Evolutionary conservation across 2,329 filamentous ascomycete species (phyloP).

Genomic region (Neonectria coccinea): DNA sequence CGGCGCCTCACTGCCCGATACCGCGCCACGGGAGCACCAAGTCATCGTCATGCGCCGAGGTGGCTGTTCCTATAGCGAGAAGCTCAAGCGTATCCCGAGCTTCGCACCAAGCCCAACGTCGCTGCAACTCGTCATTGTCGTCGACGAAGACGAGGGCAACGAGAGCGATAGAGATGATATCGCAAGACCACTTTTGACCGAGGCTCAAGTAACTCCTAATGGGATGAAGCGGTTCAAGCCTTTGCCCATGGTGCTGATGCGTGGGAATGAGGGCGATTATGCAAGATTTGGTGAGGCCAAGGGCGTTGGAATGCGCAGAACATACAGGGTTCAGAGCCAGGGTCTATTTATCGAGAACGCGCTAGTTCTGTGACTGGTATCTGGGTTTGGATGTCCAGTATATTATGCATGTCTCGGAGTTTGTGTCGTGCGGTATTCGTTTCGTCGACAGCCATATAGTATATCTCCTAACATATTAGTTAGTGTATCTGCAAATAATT

Average conservation of each 20-base stretch:
- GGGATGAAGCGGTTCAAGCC: conserved; percentile 77
- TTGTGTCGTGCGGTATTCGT: conserved; percentile 29
- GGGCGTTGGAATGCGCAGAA: conserved; percentile 79
- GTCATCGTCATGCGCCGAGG: conserved; percentile 86
- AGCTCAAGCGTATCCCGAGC: conserved; percentile 85
- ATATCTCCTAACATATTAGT: conserved; percentile 2
- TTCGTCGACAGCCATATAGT: conserved; percentile 3
- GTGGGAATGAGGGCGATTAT: conserved; percentile 73
- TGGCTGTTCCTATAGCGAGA: conserved; percentile 84
- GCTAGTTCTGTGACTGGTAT: conserved; percentile 63
- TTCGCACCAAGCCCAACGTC: conserved; percentile 71
- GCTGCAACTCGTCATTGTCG: conserved; percentile 84
- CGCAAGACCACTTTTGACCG: conserved; percentile 78
- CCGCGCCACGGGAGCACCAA: conserved; percentile 70
- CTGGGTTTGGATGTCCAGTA: conserved; percentile 9
- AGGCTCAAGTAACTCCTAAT: conserved; percentile 75
- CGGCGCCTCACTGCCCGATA: conserved; percentile 64
- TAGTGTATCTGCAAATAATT: background rate
- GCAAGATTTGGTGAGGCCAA: conserved; percentile 71
- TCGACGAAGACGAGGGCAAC: conserved; percentile 65
- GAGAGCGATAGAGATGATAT: conserved; percentile 49
- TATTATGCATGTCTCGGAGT: conserved; percentile 41
- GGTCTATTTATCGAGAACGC: conserved; percentile 84
- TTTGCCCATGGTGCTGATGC: conserved; percentile 86
- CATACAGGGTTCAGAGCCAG: conserved; percentile 85